Base-by-base conservation (phyloP, 2,329 filamentous ascomycete species). In the Pseudopithomyces chartarum region DNA sequence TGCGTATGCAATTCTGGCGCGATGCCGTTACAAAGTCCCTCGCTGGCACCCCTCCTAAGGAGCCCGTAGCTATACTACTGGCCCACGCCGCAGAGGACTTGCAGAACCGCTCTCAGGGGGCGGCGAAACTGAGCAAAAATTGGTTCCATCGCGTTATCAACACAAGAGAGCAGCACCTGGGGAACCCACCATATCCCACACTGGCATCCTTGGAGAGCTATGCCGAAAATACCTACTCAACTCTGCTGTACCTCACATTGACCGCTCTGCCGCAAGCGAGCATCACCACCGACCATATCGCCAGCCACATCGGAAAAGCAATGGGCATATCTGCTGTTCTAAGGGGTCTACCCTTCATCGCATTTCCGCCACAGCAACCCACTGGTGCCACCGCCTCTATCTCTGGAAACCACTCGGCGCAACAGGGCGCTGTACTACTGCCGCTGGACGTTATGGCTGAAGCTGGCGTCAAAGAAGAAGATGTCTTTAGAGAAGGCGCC, bases 1-100 rank as follows among this genome's bases (percentile, higher is more conserved):
- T 98, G 83, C 92, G 95, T 62, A 89, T 97, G 77, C 91, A 97
- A 75, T 98, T 98, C 81, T 98, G 95, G 91, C 87, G 91, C 48
- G 93, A 98, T 66, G 87, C 91, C 4, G 81, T 99, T 50, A 85
- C 89, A 52, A 88, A 89, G 59, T 90, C 91, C 1, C 89, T 97
- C 58, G 83, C 89, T 1, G 90, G 90, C 32, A 81, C 82, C 0
- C 93, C 95, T 1, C 92, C 93, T 1, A 91, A 92, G 69, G 93
- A 99, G 73, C 95, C 95, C 20, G 91, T 97, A 40, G 94, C 93
- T 56, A 85, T 97, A 29, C 82, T 98, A 5, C 83, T 99, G 1
- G 84, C 91, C 59, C 85, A 88, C 55, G 90, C 90, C 20, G 83
- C 96, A 15, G 81, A 84, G 6, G 83, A 86, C 29, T 75, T 87